Base-by-base conservation (phyloP, 2,329 filamentous ascomycete species). In the Colletotrichum shisoi region DNA sequence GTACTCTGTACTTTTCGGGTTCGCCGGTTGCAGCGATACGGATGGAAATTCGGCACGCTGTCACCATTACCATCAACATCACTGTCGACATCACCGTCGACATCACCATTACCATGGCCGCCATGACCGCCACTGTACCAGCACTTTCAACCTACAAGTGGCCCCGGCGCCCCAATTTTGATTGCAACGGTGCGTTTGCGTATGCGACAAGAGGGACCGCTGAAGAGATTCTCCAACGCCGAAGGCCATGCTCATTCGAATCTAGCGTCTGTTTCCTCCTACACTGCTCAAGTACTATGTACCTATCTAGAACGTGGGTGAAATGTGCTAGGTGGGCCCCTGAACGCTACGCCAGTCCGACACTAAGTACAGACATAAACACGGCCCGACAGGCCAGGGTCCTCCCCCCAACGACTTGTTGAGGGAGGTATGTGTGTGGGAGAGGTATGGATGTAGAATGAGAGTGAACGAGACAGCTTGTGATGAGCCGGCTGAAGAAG, bases 251-350 rank as follows among this genome's bases (percentile, higher is more conserved):
- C 56, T 57, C 31, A 37, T 56, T 49, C 49, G 9, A 53, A 44
- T 44, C 52, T 67, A 67, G 65, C 65, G 65, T 34, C 52, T 49
- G 31, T 46, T 56, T 67, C 19, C 24, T 34, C 31, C 31, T 9
- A 34, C 31, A 31, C 31, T 9, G 31, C 7, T 8, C 31, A 9
- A 34, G 31, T 34, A 34, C 31, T 34, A 9, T 34, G 31, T 34
- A 34, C 9, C 31, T 34, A 34, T 34, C 31, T 34, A 34, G 8
- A 34, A 9, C 8, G 31, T 34, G 7, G 9, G 31, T 34, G 31
- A 34, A 34, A 52, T 53, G 59, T 46, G n/a, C 52, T 48, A 63
- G 65, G 64, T 67, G 61, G 61, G 49, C 54, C 64, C 39, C 61
- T 56, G 24, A 53, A 51, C 48, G 54, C 39, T 31, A 59, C 44